A percentile compares a stretch with the other conserved stretches of the same genome.
phyloP scores from a whole-genome alignment of 1,284 basidiomycete species.

The Tetrapyrgos nigripes region DNA sequence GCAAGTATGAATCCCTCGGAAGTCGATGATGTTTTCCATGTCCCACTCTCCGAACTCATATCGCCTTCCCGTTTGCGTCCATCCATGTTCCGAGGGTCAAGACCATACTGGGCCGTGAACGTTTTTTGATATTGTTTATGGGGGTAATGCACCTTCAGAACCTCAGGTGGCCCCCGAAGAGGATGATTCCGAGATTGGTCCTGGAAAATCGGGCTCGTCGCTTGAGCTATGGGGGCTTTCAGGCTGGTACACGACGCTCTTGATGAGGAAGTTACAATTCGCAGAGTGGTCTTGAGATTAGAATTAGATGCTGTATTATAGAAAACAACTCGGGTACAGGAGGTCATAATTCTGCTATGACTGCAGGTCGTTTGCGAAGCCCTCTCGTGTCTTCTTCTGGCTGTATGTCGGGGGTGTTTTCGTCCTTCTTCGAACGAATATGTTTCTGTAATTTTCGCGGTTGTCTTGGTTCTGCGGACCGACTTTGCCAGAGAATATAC shows the following conservation, averaged over 20 bases:
- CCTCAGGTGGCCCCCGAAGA: not conserved
- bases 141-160: conserved; percentile 23
- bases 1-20: conserved; percentile 58
- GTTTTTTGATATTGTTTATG: conserved; percentile 66
- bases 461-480: conserved; percentile 26
- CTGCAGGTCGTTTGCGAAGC: conserved; percentile 10
- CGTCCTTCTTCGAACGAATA: conserved; percentile 42
- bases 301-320: not conserved
- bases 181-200: conserved; percentile 50
- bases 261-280: conserved; percentile 60
- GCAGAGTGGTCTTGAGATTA: conserved; percentile 45
- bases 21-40: conserved; percentile 74
- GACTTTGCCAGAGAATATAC: conserved; percentile 75
- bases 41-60: conserved; percentile 61
- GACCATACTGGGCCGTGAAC: conserved; percentile 72
- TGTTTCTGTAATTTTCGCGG: conserved; percentile 24
- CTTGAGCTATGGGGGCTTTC: conserved; percentile 84
- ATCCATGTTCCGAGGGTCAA: conserved; percentile 60
- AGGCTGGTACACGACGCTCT: conserved; percentile 76
- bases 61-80: conserved; percentile 53
- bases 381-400: conserved; percentile 2
- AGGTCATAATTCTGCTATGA: not conserved
- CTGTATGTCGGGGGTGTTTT: conserved; percentile 24
- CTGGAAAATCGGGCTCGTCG: conserved; percentile 42
- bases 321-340: not conserved